These are phyloP conservation scores for Roridomyces roridus DNA, from an alignment of 768 basidiomycete genomes.

Conservation along the genomic window DNA sequence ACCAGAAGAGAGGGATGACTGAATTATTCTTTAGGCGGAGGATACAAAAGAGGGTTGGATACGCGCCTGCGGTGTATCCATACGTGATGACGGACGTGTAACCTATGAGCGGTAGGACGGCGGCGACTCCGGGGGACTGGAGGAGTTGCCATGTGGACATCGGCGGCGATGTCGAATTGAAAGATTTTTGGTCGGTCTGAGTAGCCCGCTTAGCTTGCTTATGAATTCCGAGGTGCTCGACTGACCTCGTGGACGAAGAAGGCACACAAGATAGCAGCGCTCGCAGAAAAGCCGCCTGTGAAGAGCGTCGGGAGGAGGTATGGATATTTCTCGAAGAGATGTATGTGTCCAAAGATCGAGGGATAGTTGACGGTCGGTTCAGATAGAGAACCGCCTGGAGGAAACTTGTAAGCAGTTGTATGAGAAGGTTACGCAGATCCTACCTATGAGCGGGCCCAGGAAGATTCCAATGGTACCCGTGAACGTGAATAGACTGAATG, in stretches of 20 bases:
- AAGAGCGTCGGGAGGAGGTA: slow-evolving; percentile 6
- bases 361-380: slow-evolving; percentile 3
- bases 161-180: neutral
- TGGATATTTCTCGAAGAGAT: slow-evolving; percentile 8
- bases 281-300: neutral
- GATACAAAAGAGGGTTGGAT: neutral
- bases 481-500: slow-evolving; percentile 10
- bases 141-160: slow-evolving; percentile 5
- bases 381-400: slow-evolving; percentile 1
- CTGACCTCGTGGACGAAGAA: slow-evolving; percentile 9
- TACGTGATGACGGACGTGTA: slow-evolving; percentile 1
- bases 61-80: slow-evolving; percentile 6
- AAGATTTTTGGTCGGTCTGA: slow-evolving; percentile 4
- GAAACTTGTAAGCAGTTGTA: neutral
- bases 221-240: neutral
- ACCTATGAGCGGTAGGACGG: slow-evolving; percentile 1
- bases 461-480: slow-evolving; percentile 10
- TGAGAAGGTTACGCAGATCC: neutral
- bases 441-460: slow-evolving; percentile 8
- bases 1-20: slow-evolving; percentile 12
- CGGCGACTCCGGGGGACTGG: slow-evolving; percentile 3
- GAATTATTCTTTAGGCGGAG: too few relatives aligned
- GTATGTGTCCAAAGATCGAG: slow-evolving; percentile 4
- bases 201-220: neutral
- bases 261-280: slow-evolving; percentile 2